phyloP scores from a whole-genome alignment of 1,284 basidiomycete genomes.

The Rhodotorula mucilaginosa region DNA sequence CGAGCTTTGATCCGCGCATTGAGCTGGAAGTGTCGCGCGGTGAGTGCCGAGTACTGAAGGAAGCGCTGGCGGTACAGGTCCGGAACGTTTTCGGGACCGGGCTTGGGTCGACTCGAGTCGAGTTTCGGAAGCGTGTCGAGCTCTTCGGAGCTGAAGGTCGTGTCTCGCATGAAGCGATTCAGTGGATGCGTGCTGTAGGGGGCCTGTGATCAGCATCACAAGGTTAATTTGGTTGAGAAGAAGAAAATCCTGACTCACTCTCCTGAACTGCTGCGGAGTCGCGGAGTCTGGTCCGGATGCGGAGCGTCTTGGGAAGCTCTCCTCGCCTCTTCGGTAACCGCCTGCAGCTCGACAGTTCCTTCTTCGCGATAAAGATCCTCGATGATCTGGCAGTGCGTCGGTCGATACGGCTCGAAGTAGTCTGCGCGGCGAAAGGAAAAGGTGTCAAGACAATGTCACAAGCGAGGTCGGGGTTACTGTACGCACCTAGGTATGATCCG shows the following conservation, averaged over 20 bases:
- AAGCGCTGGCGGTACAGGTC: constrained; percentile 4
- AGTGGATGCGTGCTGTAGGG: constrained; percentile 5
- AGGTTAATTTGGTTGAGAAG: no score
- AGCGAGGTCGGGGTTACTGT: no score
- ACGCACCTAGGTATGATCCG: constrained; percentile 15
- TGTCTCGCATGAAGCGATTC: constrained; percentile 3
- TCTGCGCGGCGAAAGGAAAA: background rate
- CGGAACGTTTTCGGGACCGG: constrained; percentile 9
- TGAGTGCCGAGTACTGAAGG: constrained; percentile 11
- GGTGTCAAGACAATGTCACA: no score
- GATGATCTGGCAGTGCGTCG: background rate
- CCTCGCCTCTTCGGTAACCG: background rate
- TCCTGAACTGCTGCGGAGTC: background rate
- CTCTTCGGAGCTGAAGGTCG: background rate
- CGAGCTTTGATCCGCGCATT: background rate
- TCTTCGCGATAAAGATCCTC: no score
- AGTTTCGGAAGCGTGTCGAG: constrained; percentile 20
- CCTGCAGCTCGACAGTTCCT: background rate
- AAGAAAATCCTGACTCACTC: background rate
- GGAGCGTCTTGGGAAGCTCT: no score
- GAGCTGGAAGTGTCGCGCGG: constrained; percentile 10
- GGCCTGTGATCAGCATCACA: no score
- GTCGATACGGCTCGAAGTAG: constrained; percentile 1
- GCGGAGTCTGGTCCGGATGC: no score
- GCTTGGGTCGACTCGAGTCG: constrained; percentile 11